Evolutionary conservation across 805 yeast species (phyloP), one percentile per base, ranked within the genome.

Genomic region (Naumovozyma castellii): DNA sequence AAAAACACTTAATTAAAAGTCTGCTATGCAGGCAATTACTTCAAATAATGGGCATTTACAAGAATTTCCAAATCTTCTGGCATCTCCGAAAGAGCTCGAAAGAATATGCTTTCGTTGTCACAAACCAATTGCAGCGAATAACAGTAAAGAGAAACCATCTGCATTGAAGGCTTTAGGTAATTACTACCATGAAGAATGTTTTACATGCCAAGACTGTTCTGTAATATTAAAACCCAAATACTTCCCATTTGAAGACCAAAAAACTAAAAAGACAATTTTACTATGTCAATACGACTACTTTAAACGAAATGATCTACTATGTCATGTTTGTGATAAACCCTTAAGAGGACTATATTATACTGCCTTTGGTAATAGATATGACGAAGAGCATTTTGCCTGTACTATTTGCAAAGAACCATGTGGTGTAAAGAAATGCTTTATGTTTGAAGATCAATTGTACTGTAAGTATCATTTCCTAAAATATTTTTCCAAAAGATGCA

Each of bases 391-490:
- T 62, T 92, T 94, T 62, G 83, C 85, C 41, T 94, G 98, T 64
- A 78, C 82, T 5, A 76, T 85, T 25, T 92, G 98, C 57, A 75
- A 79, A 31, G 78, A 78, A 40, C 84, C 84, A 18, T 92, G 94
- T 60, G 95, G 90, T 25, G 77, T 84, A 3, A 88, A 88, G 42
- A 96, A 88, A 60, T 85, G 87, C 55, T 92, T 87, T 60, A 96
- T 90, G 61, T 88, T 84, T 58, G 78, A 83, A 18, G 78, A 79
- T 45, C 71, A 76, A 42, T 78, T 92, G 12, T 92, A 80, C 62
- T 92, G 98, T 60, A 95, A 86, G 55, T 86, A 73, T 55, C 97
- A 92, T 62, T 92, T 86, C 57, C 79, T 95, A n/a, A 78, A 79
- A 47, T 66, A 76, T 37, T 81, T 79, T 59, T 95, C 97, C 1